Evolutionary conservation across 768 basidiomycete genomes (phyloP).

Genomic region (Mycena epipterygia): DNA sequence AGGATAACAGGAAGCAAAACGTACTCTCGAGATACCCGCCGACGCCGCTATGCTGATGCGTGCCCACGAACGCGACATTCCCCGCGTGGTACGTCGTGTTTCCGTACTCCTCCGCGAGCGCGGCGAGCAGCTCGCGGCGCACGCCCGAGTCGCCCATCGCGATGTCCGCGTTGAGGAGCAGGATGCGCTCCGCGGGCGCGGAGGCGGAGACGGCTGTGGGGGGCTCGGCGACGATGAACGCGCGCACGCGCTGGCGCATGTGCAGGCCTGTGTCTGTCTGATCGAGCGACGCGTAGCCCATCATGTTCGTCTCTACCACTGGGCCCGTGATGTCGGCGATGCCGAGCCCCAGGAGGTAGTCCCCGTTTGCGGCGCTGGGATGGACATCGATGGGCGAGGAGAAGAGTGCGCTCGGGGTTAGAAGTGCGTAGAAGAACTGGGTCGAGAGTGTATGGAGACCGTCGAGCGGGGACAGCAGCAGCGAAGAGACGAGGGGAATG

Average conservation of each 20-base stretch:
- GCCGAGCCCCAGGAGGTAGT: slow-evolving; percentile 33
- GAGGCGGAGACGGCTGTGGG: background rate
- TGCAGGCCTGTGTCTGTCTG: slow-evolving; percentile 68
- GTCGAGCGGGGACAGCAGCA: slow-evolving; percentile 32
- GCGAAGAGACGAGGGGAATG: slow-evolving; percentile 19
- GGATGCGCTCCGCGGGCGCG: background rate
- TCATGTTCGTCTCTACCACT: slow-evolving; percentile 71
- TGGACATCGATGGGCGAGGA: background rate
- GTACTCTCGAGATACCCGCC: slow-evolving; percentile 79
- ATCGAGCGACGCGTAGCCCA: slow-evolving; percentile 63
- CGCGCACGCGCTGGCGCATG: slow-evolving; percentile 69
- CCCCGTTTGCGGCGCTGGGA: background rate
- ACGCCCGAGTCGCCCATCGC: slow-evolving; percentile 71
- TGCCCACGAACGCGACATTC: slow-evolving; percentile 84
- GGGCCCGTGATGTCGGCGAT: slow-evolving; percentile 47
- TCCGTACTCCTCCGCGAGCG: slow-evolving; percentile 68
- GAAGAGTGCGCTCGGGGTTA: background rate
- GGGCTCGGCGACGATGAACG: slow-evolving; percentile 63
- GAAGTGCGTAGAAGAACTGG: slow-evolving; percentile 5
- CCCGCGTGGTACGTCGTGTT: slow-evolving; percentile 69
- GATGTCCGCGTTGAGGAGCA: slow-evolving; percentile 34
- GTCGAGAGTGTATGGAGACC: slow-evolving; percentile 17
- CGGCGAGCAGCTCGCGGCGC: slow-evolving; percentile 75
- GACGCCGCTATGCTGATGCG: slow-evolving; percentile 84
- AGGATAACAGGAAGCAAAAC: background rate